Base-by-base conservation (phyloP, 257 asterid species). In the Parsonsia alboflavescens region DNA sequence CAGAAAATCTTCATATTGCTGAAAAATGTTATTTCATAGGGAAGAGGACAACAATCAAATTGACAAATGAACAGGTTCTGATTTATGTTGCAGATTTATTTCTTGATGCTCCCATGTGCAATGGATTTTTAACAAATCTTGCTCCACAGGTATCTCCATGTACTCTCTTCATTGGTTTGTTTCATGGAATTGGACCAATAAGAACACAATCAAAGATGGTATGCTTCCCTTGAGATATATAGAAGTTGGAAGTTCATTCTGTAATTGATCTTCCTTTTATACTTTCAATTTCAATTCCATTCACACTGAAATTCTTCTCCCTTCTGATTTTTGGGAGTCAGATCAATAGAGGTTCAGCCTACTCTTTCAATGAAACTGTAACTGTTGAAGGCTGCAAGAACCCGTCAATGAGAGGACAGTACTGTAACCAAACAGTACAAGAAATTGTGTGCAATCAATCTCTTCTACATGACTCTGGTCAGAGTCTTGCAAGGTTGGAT, bases 141-240 rank as follows among this genome's bases (percentile, higher is more conserved):
- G 30, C 28, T 76, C 19, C 73, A 45, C 91, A 93, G 98, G 87
- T 93, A 75, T 79, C 87, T 80, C 86, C 93, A 57, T 96, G 96
- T 78, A 73, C 79, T 54, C 88, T 93, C 96, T 89, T 86, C 85
- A 73, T 93, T 74, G 98, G 98, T 79, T 74, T 93, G 48, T 93
- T 89, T 78, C 89, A 93, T 46, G 96, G 98, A 80, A 85, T 89
- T 10, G 98, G 98, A 52, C 82, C 97, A 39, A 71, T 82, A 53
- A 81, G 98, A 79, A 93, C 97, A 46, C 98, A 89, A 73, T 87
- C 96, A 49, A 89, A 93, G 85, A 93, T 93, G 97, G 98, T 93
- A 88, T 24, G 58, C 73, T 16, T 46, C 70, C 76, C 70, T 73
- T 39, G 71, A 8, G 4, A 36, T 26, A 5, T 24, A 19, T 48